Conservation (phyloP, 768 basidiomycete genomes). For the Tulasnella sp. region DNA sequence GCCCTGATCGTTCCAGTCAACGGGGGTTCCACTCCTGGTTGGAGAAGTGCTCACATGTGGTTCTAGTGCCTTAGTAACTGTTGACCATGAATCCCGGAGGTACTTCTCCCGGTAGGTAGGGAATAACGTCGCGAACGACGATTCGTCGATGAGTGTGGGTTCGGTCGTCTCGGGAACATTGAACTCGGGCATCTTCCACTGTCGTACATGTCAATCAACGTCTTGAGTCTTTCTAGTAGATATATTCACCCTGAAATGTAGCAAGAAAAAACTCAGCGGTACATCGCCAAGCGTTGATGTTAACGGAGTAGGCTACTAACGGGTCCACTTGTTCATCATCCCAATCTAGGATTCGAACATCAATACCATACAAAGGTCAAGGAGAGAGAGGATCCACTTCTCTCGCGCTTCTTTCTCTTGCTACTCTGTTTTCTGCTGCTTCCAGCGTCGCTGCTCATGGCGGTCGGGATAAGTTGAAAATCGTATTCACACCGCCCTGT, state of each 20-base stretch:
- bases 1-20: conserved; percentile 38
- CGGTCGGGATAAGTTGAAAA: conserved; percentile 47
- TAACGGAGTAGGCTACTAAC: not conserved
- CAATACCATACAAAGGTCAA: too few species aligned
- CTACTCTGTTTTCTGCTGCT: too few species aligned
- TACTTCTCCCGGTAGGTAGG: conserved; percentile 98
- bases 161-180: conserved; percentile 52
- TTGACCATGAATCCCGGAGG: conserved; percentile 86
- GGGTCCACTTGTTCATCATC: not conserved
- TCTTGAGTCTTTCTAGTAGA: not conserved
- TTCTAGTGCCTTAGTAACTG: conserved; percentile 74
- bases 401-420: too few species aligned
- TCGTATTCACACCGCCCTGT: not conserved
- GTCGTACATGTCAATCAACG: not conserved
- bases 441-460: conserved; percentile 53
- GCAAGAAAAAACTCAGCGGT: not conserved
- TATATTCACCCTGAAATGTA: not conserved
- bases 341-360: too few species aligned
- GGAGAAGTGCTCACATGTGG: conserved; percentile 43
- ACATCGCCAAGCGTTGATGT: not conserved
- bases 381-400: too few species aligned
- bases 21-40: conserved; percentile 6
- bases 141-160: conserved; percentile 85
- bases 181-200: conserved; percentile 90
- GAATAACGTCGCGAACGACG: conserved; percentile 94